Percentiles rank a stretch among this genome's conserved stretches.
Conservation (phyloP, 352 stramenopile species). For the Peronospora belbahrii region DNA sequence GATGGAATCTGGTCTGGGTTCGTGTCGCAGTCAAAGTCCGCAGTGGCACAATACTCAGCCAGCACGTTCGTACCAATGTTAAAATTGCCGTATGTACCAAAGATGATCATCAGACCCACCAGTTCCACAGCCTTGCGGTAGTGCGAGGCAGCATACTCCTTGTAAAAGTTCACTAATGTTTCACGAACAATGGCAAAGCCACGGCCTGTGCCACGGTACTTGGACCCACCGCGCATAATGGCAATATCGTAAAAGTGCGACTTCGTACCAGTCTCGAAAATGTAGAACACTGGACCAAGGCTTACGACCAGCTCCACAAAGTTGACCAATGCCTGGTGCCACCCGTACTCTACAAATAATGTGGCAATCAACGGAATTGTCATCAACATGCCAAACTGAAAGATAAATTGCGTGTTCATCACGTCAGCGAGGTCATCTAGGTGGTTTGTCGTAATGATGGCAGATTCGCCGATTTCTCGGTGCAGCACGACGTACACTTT, state of each 20-base stretch:
- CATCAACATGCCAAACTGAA: conserved; percentile 87
- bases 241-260: conserved; percentile 81
- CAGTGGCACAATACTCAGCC: conserved; percentile 50
- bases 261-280: conserved; percentile 82
- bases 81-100: conserved; percentile 74
- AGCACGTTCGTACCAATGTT: conserved; percentile 48
- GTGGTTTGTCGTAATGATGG: conserved; percentile 68
- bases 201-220: conserved; percentile 78
- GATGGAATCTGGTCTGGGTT: conserved; percentile 45
- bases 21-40: conserved; percentile 42
- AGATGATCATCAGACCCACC: conserved; percentile 75
- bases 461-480: conserved; percentile 55
- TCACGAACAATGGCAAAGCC: conserved; percentile 82
- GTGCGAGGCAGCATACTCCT: conserved; percentile 77
- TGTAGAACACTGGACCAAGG: conserved; percentile 82
- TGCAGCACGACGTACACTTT: conserved; percentile 85
- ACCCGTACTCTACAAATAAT: conserved; percentile 78
- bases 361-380: conserved; percentile 79
- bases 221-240: conserved; percentile 81
- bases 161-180: conserved; percentile 82
- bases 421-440: conserved; percentile 69
- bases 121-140: conserved; percentile 80
- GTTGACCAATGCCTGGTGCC: conserved; percentile 70
- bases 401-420: conserved; percentile 84
- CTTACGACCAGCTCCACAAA: conserved; percentile 78